Percentiles rank a stretch among this genome's conserved stretches.
Conservation (phyloP, 345 rosid genomes). For the Euclidium syriacum region DNA sequence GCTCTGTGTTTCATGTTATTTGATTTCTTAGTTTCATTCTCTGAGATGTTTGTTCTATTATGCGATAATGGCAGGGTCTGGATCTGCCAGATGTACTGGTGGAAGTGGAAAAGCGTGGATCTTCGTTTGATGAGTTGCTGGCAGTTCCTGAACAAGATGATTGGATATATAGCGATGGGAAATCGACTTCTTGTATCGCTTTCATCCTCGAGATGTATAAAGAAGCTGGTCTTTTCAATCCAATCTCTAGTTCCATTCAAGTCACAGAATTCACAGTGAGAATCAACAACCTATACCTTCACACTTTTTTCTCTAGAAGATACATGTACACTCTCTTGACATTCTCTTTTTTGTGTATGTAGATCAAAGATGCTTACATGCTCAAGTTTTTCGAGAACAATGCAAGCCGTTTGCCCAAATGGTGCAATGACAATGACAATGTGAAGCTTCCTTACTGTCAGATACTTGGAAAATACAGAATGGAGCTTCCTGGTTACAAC, state of each 20-base stretch:
- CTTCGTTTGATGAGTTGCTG: constrained; percentile 76
- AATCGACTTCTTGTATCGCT: constrained; percentile 88
- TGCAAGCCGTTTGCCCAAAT: constrained; percentile 75
- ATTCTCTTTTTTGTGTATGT: constrained; percentile 13
- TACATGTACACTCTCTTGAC: neutral
- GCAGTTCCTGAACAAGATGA: constrained; percentile 96
- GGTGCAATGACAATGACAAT: constrained; percentile 88
- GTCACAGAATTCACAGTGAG: constrained; percentile 96
- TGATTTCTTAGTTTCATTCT: constrained; percentile 1
- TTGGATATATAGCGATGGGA: constrained; percentile 91
- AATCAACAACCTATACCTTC: constrained; percentile 3
- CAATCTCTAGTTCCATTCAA: constrained; percentile 58
- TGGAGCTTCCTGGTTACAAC: constrained; percentile 93
- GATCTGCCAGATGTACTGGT: constrained; percentile 76
- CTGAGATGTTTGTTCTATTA: neutral
- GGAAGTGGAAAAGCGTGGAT: constrained; percentile 81
- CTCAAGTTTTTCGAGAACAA: constrained; percentile 70
- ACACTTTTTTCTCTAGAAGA: neutral
- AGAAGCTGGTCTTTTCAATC: constrained; percentile 87
- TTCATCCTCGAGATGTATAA: constrained; percentile 93
- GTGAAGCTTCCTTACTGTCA: constrained; percentile 89
- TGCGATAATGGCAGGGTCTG: constrained; percentile 54
- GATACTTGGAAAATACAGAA: constrained; percentile 78
- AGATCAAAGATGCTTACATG: constrained; percentile 87
- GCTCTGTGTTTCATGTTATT: constrained; percentile 7